These are phyloP conservation scores for Ustulina deusta DNA, from an alignment of 2,329 filamentous ascomycete species.

Conservation along the genomic window DNA sequence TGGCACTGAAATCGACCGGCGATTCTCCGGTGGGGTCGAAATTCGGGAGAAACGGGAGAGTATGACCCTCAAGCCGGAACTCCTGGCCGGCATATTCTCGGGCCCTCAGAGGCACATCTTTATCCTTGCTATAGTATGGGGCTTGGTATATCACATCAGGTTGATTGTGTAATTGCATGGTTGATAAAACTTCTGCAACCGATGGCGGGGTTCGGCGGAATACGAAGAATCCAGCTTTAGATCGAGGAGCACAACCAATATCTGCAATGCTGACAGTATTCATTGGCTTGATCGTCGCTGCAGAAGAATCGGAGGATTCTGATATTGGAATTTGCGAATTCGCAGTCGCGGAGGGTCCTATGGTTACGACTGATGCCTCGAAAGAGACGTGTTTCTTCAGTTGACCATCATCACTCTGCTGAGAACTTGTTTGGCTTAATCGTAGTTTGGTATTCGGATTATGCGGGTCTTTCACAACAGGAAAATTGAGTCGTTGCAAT, in stretches of 20 bases:
- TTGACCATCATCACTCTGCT: constrained; percentile 58
- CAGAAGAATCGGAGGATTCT: constrained; percentile 39
- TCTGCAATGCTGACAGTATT: constrained; percentile 33
- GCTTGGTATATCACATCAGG: constrained; percentile 84
- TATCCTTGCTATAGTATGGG: constrained; percentile 85
- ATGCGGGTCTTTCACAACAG: constrained; percentile 81
- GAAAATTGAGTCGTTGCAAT: constrained; percentile 68
- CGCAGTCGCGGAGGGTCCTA: constrained; percentile 24
- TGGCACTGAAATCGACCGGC: constrained; percentile 66
- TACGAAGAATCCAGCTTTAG: constrained; percentile 48
- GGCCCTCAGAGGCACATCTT: constrained; percentile 80
- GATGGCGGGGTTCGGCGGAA: constrained; percentile 53
- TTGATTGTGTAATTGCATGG: constrained; percentile 67
- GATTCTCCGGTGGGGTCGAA: constrained; percentile 76
- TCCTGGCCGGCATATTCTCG: constrained; percentile 90
- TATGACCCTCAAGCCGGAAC: constrained; percentile 81
- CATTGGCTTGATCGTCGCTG: constrained; percentile 34
- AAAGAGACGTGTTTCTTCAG: constrained; percentile 55
- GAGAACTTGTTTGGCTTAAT: constrained; percentile 71
- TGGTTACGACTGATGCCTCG: constrained; percentile 41
- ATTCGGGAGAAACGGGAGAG: constrained; percentile 80
- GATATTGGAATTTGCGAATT: constrained; percentile 35
- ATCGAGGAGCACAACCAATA: constrained; percentile 46
- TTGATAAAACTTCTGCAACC: constrained; percentile 61
- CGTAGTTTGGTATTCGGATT: constrained; percentile 72